These are phyloP conservation scores for Ampelocalamus luodianensis DNA, from an alignment of 176 grass and related monocot genomes.

Conservation along the genomic window DNA sequence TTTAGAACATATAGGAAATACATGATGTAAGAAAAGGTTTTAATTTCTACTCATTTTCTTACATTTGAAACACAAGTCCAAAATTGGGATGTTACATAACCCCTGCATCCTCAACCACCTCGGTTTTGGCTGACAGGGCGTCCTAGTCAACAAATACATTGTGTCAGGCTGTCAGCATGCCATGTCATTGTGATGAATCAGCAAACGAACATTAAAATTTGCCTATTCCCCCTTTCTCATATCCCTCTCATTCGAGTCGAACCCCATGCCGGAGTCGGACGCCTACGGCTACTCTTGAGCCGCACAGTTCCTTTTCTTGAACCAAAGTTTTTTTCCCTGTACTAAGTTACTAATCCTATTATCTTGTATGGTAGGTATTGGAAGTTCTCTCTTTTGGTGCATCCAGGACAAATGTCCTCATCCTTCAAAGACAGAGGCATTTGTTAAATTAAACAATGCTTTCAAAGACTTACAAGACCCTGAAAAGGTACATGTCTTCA, in stretches of 20 bases:
- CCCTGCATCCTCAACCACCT: no score
- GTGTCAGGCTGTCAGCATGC: no score
- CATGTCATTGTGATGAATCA: no score
- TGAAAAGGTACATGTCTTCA: slow-evolving; percentile 67
- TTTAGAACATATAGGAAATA: no score
- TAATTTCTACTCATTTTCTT: no score
- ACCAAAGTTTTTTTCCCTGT: neutral
- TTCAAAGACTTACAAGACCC: slow-evolving; percentile 96
- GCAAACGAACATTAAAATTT: no score
- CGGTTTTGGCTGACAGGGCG: neutral
- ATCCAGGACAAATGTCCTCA: slow-evolving; percentile 96
- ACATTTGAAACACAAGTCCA: no score
- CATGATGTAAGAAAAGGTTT: no score
- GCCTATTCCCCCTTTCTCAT: no score
- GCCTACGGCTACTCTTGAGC: no score
- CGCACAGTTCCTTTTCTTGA: neutral
- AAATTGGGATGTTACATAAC: no score
- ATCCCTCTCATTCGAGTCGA: neutral
- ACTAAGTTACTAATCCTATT: slow-evolving; percentile 31
- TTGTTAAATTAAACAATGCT: slow-evolving; percentile 89
- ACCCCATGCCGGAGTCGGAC: no score
- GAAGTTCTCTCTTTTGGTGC: slow-evolving; percentile 95
- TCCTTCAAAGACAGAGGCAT: slow-evolving; percentile 81
- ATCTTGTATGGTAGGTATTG: slow-evolving; percentile 74
- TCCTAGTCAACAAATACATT: neutral